phyloP scores from a whole-genome alignment of 345 rosid genomes.

The Cardamine resedifolia region DNA sequence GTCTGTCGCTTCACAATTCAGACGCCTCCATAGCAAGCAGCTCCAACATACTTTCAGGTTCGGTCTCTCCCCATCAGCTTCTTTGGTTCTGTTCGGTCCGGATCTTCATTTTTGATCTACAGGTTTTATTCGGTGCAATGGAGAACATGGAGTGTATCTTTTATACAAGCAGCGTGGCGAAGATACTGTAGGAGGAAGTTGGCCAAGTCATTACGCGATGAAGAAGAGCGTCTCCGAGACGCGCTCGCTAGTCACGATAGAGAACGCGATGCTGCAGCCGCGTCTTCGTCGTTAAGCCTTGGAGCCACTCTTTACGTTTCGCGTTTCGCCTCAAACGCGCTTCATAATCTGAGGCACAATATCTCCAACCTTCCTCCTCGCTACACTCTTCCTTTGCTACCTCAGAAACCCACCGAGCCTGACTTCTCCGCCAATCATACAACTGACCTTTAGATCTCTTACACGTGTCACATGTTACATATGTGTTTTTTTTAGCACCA shows the following conservation, averaged over 20 bases:
- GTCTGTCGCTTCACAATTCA: slow-evolving; percentile 39
- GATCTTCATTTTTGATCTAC: neutral
- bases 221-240: slow-evolving; percentile 41
- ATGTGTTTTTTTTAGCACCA: neutral
- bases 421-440: slow-evolving; percentile 32
- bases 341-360: slow-evolving; percentile 39
- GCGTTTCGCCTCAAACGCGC: slow-evolving; percentile 46
- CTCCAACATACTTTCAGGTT: slow-evolving; percentile 37
- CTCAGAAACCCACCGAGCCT: slow-evolving; percentile 50
- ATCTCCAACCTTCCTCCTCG: slow-evolving; percentile 28
- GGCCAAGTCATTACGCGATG: slow-evolving; percentile 31
- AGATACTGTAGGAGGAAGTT: slow-evolving; percentile 34
- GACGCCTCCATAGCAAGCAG: slow-evolving; percentile 42
- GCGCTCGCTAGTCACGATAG: slow-evolving; percentile 36
- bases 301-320: slow-evolving; percentile 52
- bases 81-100: neutral
- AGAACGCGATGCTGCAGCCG: slow-evolving; percentile 17
- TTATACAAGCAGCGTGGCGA: slow-evolving; percentile 45
- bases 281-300: slow-evolving; percentile 38
- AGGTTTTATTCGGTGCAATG: slow-evolving; percentile 43
- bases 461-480: neutral
- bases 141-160: slow-evolving; percentile 40
- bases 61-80: neutral
- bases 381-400: slow-evolving; percentile 41
- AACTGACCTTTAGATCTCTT: slow-evolving; percentile 6